A percentile compares a stretch with the other conserved stretches of the same genome.
phyloP scores from a whole-genome alignment of 192 early-diverging fungal species.

The Rhizoclosmatium sp. region DNA sequence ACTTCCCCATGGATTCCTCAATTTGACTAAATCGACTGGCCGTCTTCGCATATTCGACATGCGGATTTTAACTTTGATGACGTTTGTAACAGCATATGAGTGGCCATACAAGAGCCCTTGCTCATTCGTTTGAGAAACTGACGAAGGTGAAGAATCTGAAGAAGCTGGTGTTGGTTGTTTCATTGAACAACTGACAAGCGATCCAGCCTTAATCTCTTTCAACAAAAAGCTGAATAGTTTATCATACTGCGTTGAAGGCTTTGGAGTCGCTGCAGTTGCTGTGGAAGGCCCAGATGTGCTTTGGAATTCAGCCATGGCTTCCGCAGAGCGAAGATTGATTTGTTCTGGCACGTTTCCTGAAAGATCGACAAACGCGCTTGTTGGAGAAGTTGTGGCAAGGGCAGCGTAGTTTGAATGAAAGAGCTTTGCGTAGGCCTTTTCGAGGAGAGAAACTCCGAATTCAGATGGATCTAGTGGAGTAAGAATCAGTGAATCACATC shows the following conservation, averaged over 20 bases:
- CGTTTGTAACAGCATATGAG: conserved; percentile 49
- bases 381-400: conserved; percentile 39
- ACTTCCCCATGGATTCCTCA: conserved; percentile 54
- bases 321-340: conserved; percentile 39
- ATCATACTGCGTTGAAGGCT: background rate
- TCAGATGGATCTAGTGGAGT: conserved; percentile 41
- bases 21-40: conserved; percentile 40
- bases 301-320: conserved; percentile 37
- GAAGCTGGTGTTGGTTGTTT: conserved; percentile 7
- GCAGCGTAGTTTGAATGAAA: conserved; percentile 52
- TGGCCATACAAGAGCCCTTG: conserved; percentile 39
- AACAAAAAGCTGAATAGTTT: conserved; percentile 39
- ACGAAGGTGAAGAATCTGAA: background rate
- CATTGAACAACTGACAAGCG: conserved; percentile 58
- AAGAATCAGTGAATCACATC: background rate
- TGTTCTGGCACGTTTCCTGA: conserved; percentile 51
- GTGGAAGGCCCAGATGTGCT: background rate
- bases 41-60: conserved; percentile 41
- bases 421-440: conserved; percentile 62
- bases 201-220: conserved; percentile 21
- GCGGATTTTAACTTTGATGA: conserved; percentile 38
- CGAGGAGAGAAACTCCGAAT: conserved; percentile 58
- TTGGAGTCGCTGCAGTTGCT: background rate
- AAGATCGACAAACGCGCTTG: conserved; percentile 12
- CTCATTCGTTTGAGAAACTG: background rate